Evolutionary conservation across 768 basidiomycete genomes (phyloP).

Genomic region (Boletus subcaerulescens): DNA sequence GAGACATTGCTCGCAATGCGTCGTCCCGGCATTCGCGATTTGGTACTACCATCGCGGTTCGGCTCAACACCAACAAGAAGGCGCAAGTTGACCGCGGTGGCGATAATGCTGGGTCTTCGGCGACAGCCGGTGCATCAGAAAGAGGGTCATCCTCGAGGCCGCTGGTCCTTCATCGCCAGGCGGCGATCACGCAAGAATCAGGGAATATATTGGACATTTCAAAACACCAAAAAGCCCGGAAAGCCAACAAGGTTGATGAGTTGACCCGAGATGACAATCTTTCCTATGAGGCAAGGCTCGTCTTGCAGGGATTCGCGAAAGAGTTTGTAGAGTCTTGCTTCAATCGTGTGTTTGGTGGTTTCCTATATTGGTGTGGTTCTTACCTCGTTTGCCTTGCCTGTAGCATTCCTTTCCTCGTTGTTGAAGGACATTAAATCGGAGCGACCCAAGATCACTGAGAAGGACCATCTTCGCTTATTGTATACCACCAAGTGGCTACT

Average conservation of each 20-base stretch:
- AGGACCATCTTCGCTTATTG: slow-evolving; percentile 87
- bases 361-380: slow-evolving; percentile 13
- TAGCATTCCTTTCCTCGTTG: slow-evolving; percentile 83
- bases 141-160: slow-evolving; percentile 40
- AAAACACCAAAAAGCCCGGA: slow-evolving; percentile 60
- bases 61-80: slow-evolving; percentile 58
- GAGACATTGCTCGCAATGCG: slow-evolving; percentile 50
- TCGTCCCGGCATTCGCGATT: slow-evolving; percentile 91
- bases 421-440: slow-evolving; percentile 94
- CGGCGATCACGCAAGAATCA: slow-evolving; percentile 68
- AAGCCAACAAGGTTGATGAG: slow-evolving; percentile 62
- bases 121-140: slow-evolving; percentile 18
- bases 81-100: slow-evolving; percentile 16
- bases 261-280: slow-evolving; percentile 66
- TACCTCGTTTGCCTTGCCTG: slow-evolving; percentile 10
- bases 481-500: slow-evolving; percentile 90
- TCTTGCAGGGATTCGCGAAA: slow-evolving; percentile 66
- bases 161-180: slow-evolving; percentile 83
- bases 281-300: slow-evolving; percentile 56
- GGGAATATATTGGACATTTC: slow-evolving; percentile 69
- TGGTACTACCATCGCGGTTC: slow-evolving; percentile 90
- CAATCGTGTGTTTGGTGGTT: slow-evolving; percentile 62
- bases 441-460: slow-evolving; percentile 88
- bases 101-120: slow-evolving; percentile 23
- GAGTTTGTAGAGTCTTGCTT: slow-evolving; percentile 82